Evolutionary conservation across 768 basidiomycete genomes (phyloP).

Genomic region (Phlebiopsis gigantea): DNA sequence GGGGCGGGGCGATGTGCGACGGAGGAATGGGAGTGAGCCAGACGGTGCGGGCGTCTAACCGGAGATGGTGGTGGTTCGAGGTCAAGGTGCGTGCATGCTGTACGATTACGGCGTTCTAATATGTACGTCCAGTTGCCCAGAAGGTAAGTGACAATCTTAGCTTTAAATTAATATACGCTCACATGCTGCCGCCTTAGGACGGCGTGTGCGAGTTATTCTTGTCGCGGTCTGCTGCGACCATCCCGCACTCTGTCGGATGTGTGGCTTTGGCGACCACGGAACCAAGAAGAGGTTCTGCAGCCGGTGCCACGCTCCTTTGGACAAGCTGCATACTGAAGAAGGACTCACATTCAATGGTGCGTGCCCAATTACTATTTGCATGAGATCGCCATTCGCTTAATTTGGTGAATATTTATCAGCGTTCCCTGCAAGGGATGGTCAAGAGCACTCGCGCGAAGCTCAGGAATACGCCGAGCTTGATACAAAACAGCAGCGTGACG

Average conservation of each 20-base stretch:
- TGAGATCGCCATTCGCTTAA: background rate
- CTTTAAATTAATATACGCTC: too few relatives aligned
- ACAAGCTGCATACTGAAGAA: constrained; percentile 9
- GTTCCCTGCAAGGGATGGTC: constrained; percentile 4
- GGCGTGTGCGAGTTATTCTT: constrained; percentile 15
- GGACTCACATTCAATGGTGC: constrained; percentile 7
- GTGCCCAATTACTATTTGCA: background rate
- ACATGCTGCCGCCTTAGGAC: too few relatives aligned
- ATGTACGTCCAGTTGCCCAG: too few relatives aligned
- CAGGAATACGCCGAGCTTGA: constrained; percentile 8
- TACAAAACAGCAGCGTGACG: constrained; percentile 10
- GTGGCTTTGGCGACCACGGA: constrained; percentile 17
- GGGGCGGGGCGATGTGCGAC: background rate
- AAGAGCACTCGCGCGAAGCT: constrained; percentile 9
- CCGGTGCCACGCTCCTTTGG: constrained; percentile 11
- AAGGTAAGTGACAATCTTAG: too few relatives aligned
- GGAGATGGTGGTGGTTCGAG: constrained; percentile 9
- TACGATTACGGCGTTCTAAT: too few relatives aligned
- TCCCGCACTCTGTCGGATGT: constrained; percentile 21
- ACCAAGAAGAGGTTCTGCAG: constrained; percentile 14
- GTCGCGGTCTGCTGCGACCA: constrained; percentile 31
- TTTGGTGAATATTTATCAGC: constrained; percentile 8
- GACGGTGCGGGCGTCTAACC: constrained; percentile 8
- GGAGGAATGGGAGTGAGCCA: background rate
- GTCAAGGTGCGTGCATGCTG: too few relatives aligned